phyloP scores from a whole-genome alignment of 2,329 filamentous ascomycete species.

The Huntiella bhutanensis region DNA sequence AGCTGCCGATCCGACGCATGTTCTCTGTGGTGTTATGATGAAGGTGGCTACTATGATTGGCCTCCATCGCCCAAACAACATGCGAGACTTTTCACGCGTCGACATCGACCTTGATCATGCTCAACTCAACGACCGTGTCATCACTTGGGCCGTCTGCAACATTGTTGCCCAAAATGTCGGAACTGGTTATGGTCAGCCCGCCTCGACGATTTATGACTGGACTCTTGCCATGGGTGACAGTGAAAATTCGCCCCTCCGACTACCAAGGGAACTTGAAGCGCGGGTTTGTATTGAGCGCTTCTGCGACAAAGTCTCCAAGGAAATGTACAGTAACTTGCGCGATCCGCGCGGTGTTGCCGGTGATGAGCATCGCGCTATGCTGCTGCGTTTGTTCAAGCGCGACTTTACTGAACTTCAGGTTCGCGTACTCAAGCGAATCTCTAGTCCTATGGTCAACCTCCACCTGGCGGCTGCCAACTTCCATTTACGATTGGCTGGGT shows the following conservation, averaged over 20 bases:
- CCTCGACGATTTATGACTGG: slow-evolving; percentile 60
- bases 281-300: slow-evolving; percentile 55
- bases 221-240: slow-evolving; percentile 42
- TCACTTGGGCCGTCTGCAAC: slow-evolving; percentile 72
- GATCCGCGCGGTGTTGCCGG: slow-evolving; percentile 51
- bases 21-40: slow-evolving; percentile 69
- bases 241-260: slow-evolving; percentile 26
- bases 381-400: slow-evolving; percentile 46
- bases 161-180: slow-evolving; percentile 65
- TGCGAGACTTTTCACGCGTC: slow-evolving; percentile 64
- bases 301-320: slow-evolving; percentile 58
- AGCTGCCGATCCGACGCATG: slow-evolving; percentile 63
- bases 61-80: slow-evolving; percentile 61
- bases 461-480: slow-evolving; percentile 56
- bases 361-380: slow-evolving; percentile 46
- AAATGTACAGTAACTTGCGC: slow-evolving; percentile 61
- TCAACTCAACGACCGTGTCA: slow-evolving; percentile 58
- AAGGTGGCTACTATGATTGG: slow-evolving; percentile 72
- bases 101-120: slow-evolving; percentile 59
- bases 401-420: slow-evolving; percentile 45
- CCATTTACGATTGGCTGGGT: slow-evolving; percentile 59
- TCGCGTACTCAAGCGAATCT: slow-evolving; percentile 35
- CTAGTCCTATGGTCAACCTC: slow-evolving; percentile 41
- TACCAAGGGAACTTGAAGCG: slow-evolving; percentile 44
- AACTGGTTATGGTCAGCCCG: slow-evolving; percentile 69